Evolutionary conservation across 371 early-diverging fungal genomes (phyloP), one percentile per base, ranked within the genome.

Genomic region (Choanephora cucurbitarum): DNA sequence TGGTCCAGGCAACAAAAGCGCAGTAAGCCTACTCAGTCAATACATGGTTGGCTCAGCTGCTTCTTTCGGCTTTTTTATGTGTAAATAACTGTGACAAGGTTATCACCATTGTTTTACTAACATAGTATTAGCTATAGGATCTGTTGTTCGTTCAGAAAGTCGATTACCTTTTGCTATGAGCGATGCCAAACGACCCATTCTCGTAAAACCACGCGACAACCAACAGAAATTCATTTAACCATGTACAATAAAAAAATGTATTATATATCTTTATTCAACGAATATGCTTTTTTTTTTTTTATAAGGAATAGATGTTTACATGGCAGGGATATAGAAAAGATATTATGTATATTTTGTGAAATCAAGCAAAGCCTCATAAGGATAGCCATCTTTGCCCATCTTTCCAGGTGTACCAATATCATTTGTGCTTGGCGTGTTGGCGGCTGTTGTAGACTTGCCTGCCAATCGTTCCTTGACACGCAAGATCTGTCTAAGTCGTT

Each of bases 401-500:
- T 56, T 66, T n/a, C 43, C 44, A 40, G 40, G 37, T 37, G 37
- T 37, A 11, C 37, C 37, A 13, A 37, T 23, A 23, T 15, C 34
- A 23, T 32, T 49, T 32, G 41, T 33, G 5, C 50, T 56, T 8
- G 51, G 47, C 40, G 60, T 34, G 11, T 28, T 28, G 28, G 28
- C 7, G 28, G 58, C 48, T 21, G 58, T 41, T 19, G 52, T 23
- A 18, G 60, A 39, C 34, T 59, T 59, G 2, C 49, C 46, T n/a
- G 55, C 23, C 48, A 77, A 34, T 44, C 82, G 58, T 52, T 87
- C 86, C 41, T 80, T 82, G 47, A 94, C 76, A 40, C 90, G 84
- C 64, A 89, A 89, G 69, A 97, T 92, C 59, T 92, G 92, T 40
- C 91, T 82, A 62, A 96, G 66, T 31, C 97, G 81, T 60, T 93